Percentiles rank a stretch among this genome's conserved stretches.
Evolutionary conservation across 2,329 filamentous ascomycete species (phyloP).

Genomic region (Fusarium verrucosum): DNA sequence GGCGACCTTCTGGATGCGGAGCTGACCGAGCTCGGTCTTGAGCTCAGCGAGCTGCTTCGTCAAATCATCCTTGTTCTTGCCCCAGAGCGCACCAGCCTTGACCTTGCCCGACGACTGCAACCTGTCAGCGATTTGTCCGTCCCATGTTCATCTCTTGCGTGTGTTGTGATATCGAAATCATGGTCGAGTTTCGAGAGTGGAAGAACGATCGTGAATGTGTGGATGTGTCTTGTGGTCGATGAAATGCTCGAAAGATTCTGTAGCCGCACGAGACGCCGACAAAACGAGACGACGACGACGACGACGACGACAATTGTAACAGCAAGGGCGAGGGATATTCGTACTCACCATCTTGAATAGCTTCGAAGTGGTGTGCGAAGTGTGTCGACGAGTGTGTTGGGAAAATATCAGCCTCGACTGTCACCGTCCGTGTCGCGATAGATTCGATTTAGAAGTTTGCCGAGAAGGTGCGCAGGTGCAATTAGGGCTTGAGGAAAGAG

Average conservation of each 20-base stretch:
- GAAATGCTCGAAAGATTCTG: conserved; percentile 30
- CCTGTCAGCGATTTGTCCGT: conserved; percentile 45
- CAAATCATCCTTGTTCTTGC: conserved; percentile 99
- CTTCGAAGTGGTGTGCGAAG: conserved; percentile 55
- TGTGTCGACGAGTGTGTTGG: conserved; percentile 52
- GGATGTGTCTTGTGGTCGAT: conserved; percentile 26
- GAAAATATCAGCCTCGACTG: conserved; percentile 49
- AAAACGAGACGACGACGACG: conserved; percentile 18
- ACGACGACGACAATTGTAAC: conserved; percentile 26
- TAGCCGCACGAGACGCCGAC: conserved; percentile 26
- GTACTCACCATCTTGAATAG: conserved; percentile 61
- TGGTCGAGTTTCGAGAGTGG: conserved; percentile 20
- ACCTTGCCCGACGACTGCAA: conserved; percentile 70
- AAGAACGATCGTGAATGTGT: conserved; percentile 34
- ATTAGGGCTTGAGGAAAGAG: conserved; percentile 49
- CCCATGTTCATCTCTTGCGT: conserved; percentile 15
- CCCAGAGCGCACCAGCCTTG: conserved; percentile 97
- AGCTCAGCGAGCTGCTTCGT: conserved; percentile 93
- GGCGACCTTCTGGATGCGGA: conserved; percentile 98
- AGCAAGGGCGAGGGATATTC: conserved; percentile 31
- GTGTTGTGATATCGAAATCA: conserved; percentile 27
- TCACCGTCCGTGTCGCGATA: conserved; percentile 47
- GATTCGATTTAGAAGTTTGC: conserved; percentile 49
- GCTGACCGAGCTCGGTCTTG: conserved; percentile 94
- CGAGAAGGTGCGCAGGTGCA: conserved; percentile 50